phyloP scores from a whole-genome alignment of 2,329 filamentous ascomycete species.

The Fusarium transvaalense region DNA sequence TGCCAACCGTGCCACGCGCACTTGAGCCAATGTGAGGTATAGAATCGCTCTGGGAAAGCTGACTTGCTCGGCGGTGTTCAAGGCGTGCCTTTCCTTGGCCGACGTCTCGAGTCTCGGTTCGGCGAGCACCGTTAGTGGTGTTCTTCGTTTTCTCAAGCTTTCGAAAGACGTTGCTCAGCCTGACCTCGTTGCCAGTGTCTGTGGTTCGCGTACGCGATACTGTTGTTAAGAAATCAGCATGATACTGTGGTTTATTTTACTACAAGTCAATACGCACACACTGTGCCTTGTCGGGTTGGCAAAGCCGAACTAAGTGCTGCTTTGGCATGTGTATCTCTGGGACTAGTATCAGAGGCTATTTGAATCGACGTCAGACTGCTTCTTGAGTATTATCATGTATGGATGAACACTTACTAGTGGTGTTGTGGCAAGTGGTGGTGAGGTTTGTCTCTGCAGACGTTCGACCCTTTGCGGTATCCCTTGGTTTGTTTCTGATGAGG shows the following conservation, averaged over 20 bases:
- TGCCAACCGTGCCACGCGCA: conserved; percentile 3
- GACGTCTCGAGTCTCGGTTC: conserved; percentile 6
- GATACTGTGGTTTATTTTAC: background rate
- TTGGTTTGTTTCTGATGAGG: conserved; percentile 45
- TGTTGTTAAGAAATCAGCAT: conserved; percentile 19
- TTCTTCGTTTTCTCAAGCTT: conserved; percentile 17
- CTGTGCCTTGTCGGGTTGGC: conserved; percentile 28
- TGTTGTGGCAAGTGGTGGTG: background rate
- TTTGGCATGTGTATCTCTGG: background rate
- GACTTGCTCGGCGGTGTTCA: conserved; percentile 13
- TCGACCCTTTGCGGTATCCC: background rate
- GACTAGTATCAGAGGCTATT: conserved; percentile 1
- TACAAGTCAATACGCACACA: conserved; percentile 22
- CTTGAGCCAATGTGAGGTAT: conserved; percentile 3
- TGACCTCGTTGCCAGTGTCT: conserved; percentile 48
- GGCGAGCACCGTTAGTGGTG: conserved; percentile 8
- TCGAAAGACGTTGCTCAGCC: conserved; percentile 49
- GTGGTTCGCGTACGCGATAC: conserved; percentile 41
- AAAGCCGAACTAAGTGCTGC: background rate
- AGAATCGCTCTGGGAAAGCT: conserved; percentile 2
- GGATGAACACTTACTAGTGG: conserved; percentile 10
- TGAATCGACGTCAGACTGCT: conserved; percentile 9
- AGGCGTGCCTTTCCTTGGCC: conserved; percentile 6
- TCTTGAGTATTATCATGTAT: background rate
- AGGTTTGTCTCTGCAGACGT: background rate